Evolutionary conservation across 2,329 filamentous ascomycete species (phyloP), one percentile per base, ranked within the genome.

Genomic region (Talaromyces sp.): DNA sequence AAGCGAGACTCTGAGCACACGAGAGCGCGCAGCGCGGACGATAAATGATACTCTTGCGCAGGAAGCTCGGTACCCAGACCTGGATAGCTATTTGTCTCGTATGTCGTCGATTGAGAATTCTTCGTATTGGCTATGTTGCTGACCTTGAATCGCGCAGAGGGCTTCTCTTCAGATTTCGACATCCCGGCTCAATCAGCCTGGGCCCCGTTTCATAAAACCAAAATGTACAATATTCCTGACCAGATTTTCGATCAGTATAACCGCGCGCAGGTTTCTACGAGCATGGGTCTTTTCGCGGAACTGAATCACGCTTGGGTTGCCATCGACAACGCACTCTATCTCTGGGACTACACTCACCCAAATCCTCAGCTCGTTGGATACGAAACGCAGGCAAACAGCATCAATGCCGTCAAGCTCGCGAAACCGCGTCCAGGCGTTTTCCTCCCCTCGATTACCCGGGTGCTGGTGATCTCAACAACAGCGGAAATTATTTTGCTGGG

Each of bases 341-440:
- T 99, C 16, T 99, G 96, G 96, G 94, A 99, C 77, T 99, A 97
- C 75, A 96, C 92, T 6, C 86, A 92, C 73, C 87, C 91, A n/a
- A 91, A 94, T 68, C 92, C 94, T 5, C 91, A 96, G 73, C 82
- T 97, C 50, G 89, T 96, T 66, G 94, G 94, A 18, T 97, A 91
- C 70, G 94, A 98, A 73, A 92, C 96, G 68, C 90, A 94, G 75
- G 83, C 87, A 6, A 88, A 96, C 73, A 91, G 87, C 66, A 98
- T 99, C 69, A 92, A 92, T 50, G 87, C 91, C n/a, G 90, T 99
- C 51, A 92, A 91, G 68, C 84, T 99, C 54, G 89, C 96, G 12
- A 86, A 88, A 57, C 95, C 95, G 7, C 91, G 93, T 68, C 81
- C 87, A 0, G 91, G 92, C 28, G 95, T 99, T 36, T 99, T 99